Evolutionary conservation across 2,329 filamentous ascomycete species (phyloP), one percentile per base, ranked within the genome.

Genomic region (Nannizziopsis arthrosporioides): DNA sequence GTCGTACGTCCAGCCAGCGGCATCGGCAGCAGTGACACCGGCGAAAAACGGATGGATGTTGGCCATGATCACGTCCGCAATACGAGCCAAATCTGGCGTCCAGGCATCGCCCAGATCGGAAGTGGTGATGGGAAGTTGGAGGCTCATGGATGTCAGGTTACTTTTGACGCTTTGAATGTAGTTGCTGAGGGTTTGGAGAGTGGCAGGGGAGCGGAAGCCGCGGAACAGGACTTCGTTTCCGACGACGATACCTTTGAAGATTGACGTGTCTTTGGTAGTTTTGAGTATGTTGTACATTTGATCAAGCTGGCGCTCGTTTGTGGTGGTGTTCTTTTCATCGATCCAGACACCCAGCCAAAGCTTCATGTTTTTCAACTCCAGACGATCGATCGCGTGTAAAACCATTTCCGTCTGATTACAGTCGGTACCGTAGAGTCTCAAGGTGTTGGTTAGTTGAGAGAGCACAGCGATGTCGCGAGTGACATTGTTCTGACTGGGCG

Each of bases 331-430:
- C 64, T 95, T 94, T 48, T 71, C 75, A 61, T 92, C 88, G 53
- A 94, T 82, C 86, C 89, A 95, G 2, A 96, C 89, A 12, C 90
- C 90, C 39, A 96, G 72, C 90, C 90, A 96, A 53, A 96, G 73
- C 65, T 93, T 94, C 71, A 94, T 80, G 47, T 84, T 75, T 22
- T 65, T 71, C 57, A 95, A 69, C 45, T 82, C 73, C 10, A 96
- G 74, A 44, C 75, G 75, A 49, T 85, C 73, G 57, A 96, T 82
- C 15, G 89, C 82, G 58, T 92, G 82, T 7, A 96, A 71, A 0
- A 93, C 78, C 84, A 96, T 92, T 65, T 94, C 78, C 0, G 90
- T 96, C 67, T 96, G 90, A 66, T 95, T 95, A 74, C 90, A 96
- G 68, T 96, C 90, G 10, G 87, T 96, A 43, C 90, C 90, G 63